Evolutionary conservation across 306 rosid genomes (phyloP).

Genomic region (Gillenia trifoliata): DNA sequence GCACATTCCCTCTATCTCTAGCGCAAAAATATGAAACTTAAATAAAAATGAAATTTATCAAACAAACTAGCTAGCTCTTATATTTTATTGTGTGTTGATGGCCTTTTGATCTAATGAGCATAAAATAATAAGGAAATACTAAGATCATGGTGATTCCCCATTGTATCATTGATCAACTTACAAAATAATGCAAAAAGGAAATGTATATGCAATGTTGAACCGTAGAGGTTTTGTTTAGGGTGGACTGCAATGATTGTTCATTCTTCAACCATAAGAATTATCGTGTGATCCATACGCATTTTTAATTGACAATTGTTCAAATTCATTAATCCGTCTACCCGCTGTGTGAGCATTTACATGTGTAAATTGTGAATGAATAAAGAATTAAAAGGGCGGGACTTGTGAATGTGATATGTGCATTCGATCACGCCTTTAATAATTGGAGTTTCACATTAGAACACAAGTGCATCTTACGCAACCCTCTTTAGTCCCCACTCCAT

Average conservation of each 20-base stretch:
- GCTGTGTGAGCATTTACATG: not conserved
- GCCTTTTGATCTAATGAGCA: not conserved
- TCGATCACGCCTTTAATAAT: constrained; percentile 30
- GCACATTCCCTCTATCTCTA: not conserved
- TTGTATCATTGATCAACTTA: not conserved
- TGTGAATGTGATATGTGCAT: not conserved
- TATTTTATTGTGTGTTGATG: not conserved
- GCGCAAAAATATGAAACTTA: not conserved
- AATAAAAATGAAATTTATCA: not conserved
- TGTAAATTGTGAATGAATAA: not conserved
- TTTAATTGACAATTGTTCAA: not conserved
- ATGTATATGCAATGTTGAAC: not conserved
- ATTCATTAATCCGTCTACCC: not conserved
- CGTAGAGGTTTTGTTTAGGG: not conserved
- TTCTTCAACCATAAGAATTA: not conserved
- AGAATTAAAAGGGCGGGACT: not conserved
- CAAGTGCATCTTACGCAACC: constrained; percentile 42
- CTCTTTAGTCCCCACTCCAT: constrained; percentile 24
- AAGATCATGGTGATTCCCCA: not conserved
- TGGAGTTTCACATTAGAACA: constrained; percentile 23
- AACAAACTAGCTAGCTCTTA: not conserved
- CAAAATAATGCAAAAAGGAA: not conserved
- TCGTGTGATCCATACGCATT: not conserved
- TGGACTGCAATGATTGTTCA: not conserved
- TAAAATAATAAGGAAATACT: not conserved